Evolutionary conservation across 352 stramenopile genomes (phyloP).

Genomic region (Globisporangium camurandrum): DNA sequence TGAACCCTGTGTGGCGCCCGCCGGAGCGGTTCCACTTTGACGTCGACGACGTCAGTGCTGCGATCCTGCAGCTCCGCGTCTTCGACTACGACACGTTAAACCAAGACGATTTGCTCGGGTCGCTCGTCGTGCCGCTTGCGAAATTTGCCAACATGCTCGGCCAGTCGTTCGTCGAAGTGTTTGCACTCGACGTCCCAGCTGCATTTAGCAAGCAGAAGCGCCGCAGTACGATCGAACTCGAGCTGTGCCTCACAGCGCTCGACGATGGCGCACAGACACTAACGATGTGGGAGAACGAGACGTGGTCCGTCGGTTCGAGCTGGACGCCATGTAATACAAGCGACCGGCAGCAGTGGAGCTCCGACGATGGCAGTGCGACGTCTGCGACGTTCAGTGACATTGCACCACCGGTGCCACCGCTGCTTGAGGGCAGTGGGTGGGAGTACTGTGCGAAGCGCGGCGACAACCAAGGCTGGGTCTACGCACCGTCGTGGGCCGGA

Average conservation of each 20-base stretch:
- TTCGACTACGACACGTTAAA: slow-evolving; percentile 66
- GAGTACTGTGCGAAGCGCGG: slow-evolving; percentile 38
- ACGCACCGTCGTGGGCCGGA: slow-evolving; percentile 50
- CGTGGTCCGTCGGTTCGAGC: slow-evolving; percentile 34
- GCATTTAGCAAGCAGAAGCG: slow-evolving; percentile 38
- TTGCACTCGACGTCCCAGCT: slow-evolving; percentile 30
- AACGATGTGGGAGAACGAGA: slow-evolving; percentile 63
- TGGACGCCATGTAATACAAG: slow-evolving; percentile 39
- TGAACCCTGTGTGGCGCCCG: slow-evolving; percentile 62
- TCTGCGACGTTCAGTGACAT: slow-evolving; percentile 38
- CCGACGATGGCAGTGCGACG: slow-evolving; percentile 37
- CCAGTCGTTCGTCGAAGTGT: slow-evolving; percentile 41
- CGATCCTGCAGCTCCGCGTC: slow-evolving; percentile 44
- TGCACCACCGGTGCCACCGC: slow-evolving; percentile 26
- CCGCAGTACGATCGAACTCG: slow-evolving; percentile 42
- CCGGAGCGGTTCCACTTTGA: slow-evolving; percentile 57
- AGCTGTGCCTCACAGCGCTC: slow-evolving; percentile 32
- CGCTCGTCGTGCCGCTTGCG: slow-evolving; percentile 40
- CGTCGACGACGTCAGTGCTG: slow-evolving; percentile 27
- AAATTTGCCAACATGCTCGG: slow-evolving; percentile 36
- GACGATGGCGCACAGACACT: slow-evolving; percentile 32
- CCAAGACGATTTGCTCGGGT: slow-evolving; percentile 54
- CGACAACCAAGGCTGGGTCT: slow-evolving; percentile 53
- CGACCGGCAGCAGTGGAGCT: slow-evolving; percentile 44
- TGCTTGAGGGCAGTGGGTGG: slow-evolving; percentile 42